phyloP scores from a whole-genome alignment of 352 stramenopile genomes.

The Globisporangium viniferum region DNA sequence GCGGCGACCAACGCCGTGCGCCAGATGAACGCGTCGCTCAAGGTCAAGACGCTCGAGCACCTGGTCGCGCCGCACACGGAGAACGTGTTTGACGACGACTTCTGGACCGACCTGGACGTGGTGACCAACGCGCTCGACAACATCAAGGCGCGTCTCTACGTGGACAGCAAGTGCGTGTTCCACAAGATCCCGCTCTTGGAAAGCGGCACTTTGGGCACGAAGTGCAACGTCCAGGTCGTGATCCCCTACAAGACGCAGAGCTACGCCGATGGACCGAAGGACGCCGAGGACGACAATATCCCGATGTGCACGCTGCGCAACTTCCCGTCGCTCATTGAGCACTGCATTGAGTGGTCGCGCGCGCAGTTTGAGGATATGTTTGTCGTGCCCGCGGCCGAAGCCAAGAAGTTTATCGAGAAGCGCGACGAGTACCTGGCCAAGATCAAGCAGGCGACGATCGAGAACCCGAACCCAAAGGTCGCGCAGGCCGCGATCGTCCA shows the following conservation, averaged over 20 bases:
- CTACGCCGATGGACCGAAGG: slow-evolving; percentile 94
- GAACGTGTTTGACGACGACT: slow-evolving; percentile 78
- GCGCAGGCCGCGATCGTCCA: slow-evolving; percentile 63
- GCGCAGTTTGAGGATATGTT: slow-evolving; percentile 86
- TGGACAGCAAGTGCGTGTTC: slow-evolving; percentile 98
- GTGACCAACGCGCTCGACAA: slow-evolving; percentile 99
- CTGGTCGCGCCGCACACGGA: slow-evolving; percentile 78
- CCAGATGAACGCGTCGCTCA: slow-evolving; percentile 71
- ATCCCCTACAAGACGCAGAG: slow-evolving; percentile 89
- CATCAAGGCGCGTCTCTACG: slow-evolving; percentile 96
- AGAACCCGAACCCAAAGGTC: slow-evolving; percentile 73
- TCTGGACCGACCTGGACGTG: slow-evolving; percentile 86
- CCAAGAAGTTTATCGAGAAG: slow-evolving; percentile 84
- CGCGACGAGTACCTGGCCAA: slow-evolving; percentile 73
- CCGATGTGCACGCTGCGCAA: slow-evolving; percentile 99
- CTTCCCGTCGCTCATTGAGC: slow-evolving; percentile 94
- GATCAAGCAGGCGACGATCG: slow-evolving; percentile 61
- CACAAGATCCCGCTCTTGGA: slow-evolving; percentile 97
- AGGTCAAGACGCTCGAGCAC: slow-evolving; percentile 81
- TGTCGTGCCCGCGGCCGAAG: slow-evolving; percentile 74
- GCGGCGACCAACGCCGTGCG: slow-evolving; percentile 71
- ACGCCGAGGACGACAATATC: slow-evolving; percentile 98
- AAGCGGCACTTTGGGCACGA: slow-evolving; percentile 97
- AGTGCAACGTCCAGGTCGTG: slow-evolving; percentile 95
- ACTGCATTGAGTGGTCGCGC: slow-evolving; percentile 99